Evolutionary conservation across 2,329 filamentous ascomycete genomes (phyloP).

Genomic region (Ascochyta viciae-villosae): DNA sequence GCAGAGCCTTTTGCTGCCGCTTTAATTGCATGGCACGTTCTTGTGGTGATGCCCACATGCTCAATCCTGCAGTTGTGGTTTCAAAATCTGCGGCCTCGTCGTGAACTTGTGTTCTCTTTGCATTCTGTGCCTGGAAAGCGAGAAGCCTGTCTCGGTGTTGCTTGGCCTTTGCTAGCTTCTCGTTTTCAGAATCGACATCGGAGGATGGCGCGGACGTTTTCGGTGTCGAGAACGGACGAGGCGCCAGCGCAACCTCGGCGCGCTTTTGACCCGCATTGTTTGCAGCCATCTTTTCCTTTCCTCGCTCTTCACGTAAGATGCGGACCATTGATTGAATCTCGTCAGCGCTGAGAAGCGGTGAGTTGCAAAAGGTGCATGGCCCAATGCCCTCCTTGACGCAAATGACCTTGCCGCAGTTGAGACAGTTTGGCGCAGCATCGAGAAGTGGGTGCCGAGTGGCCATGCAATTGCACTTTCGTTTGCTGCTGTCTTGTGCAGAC

Average conservation of each 20-base stretch:
- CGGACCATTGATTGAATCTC: constrained; percentile 88
- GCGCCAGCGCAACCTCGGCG: constrained; percentile 68
- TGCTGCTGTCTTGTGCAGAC: constrained; percentile 59
- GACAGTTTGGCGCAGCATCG: constrained; percentile 89
- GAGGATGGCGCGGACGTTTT: constrained; percentile 47
- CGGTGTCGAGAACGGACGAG: constrained; percentile 63
- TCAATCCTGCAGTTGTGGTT: constrained; percentile 65
- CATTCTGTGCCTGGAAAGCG: constrained; percentile 84
- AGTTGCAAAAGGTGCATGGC: constrained; percentile 89
- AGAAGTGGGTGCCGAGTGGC: constrained; percentile 87
- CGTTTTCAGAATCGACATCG: constrained; percentile 57
- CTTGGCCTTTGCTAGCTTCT: constrained; percentile 72
- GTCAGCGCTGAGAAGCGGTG: constrained; percentile 71
- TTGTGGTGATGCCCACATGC: constrained; percentile 83
- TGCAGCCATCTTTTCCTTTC: constrained; percentile 81
- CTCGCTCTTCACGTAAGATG: constrained; percentile 83
- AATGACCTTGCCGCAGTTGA: constrained; percentile 91
- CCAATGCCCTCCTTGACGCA: constrained; percentile 94
- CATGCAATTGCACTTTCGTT: constrained; percentile 84
- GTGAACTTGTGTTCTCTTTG: constrained; percentile 79
- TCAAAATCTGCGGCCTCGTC: constrained; percentile 84
- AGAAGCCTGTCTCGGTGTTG: constrained; percentile 83
- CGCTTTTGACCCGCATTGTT: constrained; percentile 75
- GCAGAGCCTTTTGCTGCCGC: constrained; percentile 80
- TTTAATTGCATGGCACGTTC: constrained; percentile 85